Evolutionary conservation across 108 stramenopile species (phyloP).

Genomic region (Fragilariopsis cylindrus): DNA sequence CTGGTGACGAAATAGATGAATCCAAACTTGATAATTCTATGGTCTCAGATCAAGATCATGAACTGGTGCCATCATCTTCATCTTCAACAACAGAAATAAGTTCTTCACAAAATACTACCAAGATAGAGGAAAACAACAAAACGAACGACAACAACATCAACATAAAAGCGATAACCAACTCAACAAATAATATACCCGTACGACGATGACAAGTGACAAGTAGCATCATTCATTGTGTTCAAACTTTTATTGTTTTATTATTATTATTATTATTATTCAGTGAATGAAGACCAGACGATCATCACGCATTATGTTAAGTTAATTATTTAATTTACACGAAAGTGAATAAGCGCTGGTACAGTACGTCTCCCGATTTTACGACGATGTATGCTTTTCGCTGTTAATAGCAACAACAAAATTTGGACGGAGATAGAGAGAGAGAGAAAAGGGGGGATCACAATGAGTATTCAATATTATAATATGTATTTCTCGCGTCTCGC

Average conservation of each 20-base stretch:
- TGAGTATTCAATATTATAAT: not conserved
- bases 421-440: too few relatives aligned
- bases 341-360: too few relatives aligned
- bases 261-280: not conserved
- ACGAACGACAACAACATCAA: not conserved
- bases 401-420: too few relatives aligned
- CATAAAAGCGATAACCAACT: not conserved
- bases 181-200: not conserved
- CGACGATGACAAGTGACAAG: not conserved
- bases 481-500: not conserved
- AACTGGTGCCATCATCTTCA: not conserved
- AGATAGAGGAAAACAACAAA: not conserved
- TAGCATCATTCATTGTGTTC: not conserved
- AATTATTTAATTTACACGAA: too few relatives aligned
- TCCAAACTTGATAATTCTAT: not conserved
- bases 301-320: not conserved
- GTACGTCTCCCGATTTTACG: not conserved
- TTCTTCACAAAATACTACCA: not conserved
- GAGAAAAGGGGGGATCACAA: too few relatives aligned
- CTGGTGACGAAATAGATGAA: constrained; percentile 5
- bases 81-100: not conserved
- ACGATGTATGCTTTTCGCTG: constrained; percentile 6
- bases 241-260: too few relatives aligned
- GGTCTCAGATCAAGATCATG: not conserved
- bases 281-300: not conserved